These are phyloP conservation scores for Aureobasidium sp. DNA, from an alignment of 2,329 filamentous ascomycete genomes.

Conservation along the genomic window DNA sequence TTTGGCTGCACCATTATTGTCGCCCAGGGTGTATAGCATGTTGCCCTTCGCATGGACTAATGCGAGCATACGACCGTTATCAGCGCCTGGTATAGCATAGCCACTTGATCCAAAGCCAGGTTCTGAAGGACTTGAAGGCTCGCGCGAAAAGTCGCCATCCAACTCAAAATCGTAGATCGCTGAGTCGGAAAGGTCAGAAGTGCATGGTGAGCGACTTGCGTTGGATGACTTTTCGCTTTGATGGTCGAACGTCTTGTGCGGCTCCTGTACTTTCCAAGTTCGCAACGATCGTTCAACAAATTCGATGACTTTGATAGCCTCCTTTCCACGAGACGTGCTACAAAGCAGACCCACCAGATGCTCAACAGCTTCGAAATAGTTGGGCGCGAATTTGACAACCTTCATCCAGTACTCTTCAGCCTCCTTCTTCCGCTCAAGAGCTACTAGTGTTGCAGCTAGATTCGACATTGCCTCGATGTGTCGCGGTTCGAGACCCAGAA, in stretches of 20 bases:
- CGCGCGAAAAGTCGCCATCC: conserved; percentile 35
- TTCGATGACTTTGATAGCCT: conserved; percentile 89
- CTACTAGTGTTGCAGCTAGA: conserved; percentile 88
- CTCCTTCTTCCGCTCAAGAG: conserved; percentile 82
- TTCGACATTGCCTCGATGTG: conserved; percentile 97
- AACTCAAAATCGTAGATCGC: conserved; percentile 63
- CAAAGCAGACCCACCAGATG: conserved; percentile 92
- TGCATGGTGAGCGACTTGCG: conserved; percentile 58
- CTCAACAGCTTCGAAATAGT: conserved; percentile 95
- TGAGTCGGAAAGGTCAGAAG: conserved; percentile 63
- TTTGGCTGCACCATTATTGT: conserved; percentile 81
- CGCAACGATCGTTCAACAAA: conserved; percentile 82
- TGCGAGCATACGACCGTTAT: conserved; percentile 95
- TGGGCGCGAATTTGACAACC: conserved; percentile 85
- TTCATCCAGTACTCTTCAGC: conserved; percentile 88
- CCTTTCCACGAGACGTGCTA: conserved; percentile 79
- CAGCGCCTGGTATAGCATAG: conserved; percentile 83
- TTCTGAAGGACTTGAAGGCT: conserved; percentile 44
- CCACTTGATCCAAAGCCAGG: conserved; percentile 80
- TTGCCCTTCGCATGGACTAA: conserved; percentile 98
- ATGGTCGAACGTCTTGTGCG: conserved; percentile 56
- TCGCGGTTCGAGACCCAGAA: conserved; percentile 68
- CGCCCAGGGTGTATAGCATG: conserved; percentile 91
- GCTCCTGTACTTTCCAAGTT: conserved; percentile 49
- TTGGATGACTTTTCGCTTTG: conserved; percentile 65